Base-by-base conservation (phyloP, 768 basidiomycete species). In the Lanmaoa rubissima region DNA sequence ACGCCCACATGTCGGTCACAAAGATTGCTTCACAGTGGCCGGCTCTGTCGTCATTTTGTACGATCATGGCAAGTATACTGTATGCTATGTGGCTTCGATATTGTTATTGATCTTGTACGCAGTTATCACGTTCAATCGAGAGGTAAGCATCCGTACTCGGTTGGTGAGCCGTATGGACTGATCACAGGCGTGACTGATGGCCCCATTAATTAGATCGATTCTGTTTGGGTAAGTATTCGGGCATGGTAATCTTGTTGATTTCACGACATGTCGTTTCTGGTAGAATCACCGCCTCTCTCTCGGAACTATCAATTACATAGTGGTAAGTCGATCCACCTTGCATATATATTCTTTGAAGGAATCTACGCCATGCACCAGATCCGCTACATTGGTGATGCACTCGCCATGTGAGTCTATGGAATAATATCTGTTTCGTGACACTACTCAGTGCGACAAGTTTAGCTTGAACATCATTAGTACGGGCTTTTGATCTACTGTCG, bases 331-430 rank as follows among this genome's bases (percentile, higher is more conserved):
- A n/a, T 24, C 19, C 5, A 8, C 19, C 9, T 41, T 42, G 13
- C 14, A 12, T 19, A 28, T 17, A 3, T 13, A 24, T 16, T 2
- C 2, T 19, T 24, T 0, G 17, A 32, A 12, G 26, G 21, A 28
- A 32, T 32, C 4, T 3, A 39, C 12, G 12, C 6, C 16, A 16
- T 35, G 6, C 17, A 12, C 31, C 32, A 66, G 65, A 61, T 67
- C 19, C 65, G 65, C 5, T 66, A 67, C 31, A 48, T 67, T 1
- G 59, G 65, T 34, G 59, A 67, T 34, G 54, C 41, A 3, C 36
- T 66, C 24, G 58, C 49, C 34, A 59, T 62, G 65, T 66, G 24
- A 59, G 65, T 54, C 14, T n/a, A 21, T 31, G 13, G 28, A 24
- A 10, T 7, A 4, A 19, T 28, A 4, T 6, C 26, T n/a, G 16